A percentile compares a stretch with the other conserved stretches of the same genome.
phyloP scores from a whole-genome alignment of 2,329 filamentous ascomycete species.

The Calonectria hongkongensis region DNA sequence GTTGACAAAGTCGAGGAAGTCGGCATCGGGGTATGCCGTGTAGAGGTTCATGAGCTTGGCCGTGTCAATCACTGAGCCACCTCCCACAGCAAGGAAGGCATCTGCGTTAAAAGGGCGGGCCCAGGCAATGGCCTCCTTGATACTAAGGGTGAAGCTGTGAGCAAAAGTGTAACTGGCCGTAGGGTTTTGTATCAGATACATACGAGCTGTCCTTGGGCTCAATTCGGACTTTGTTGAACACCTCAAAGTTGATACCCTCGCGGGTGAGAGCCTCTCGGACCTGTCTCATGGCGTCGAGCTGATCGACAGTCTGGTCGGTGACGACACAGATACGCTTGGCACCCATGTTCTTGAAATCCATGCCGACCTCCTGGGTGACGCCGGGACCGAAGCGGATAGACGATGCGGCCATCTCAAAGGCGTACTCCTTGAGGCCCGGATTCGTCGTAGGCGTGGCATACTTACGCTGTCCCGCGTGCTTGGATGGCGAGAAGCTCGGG shows the following conservation, averaged over 20 bases:
- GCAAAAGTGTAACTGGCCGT: neutral
- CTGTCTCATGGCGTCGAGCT: constrained; percentile 92
- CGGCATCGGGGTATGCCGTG: constrained; percentile 90
- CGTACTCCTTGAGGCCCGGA: constrained; percentile 90
- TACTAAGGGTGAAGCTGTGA: constrained; percentile 66
- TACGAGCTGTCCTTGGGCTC: constrained; percentile 97
- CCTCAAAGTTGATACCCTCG: constrained; percentile 86
- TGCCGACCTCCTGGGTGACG: constrained; percentile 95
- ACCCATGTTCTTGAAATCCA: constrained; percentile 96
- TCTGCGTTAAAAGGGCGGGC: constrained; percentile 88
- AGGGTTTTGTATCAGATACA: constrained; percentile 56
- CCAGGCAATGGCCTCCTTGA: constrained; percentile 93
- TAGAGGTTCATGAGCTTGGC: constrained; percentile 99
- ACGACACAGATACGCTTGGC: constrained; percentile 92
- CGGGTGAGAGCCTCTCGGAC: constrained; percentile 85
- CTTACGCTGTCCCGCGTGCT: constrained; percentile 63
- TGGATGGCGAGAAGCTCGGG: constrained; percentile 72
- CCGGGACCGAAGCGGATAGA: constrained; percentile 96
- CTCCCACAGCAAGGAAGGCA: constrained; percentile 92
- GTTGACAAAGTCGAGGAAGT: constrained; percentile 98
- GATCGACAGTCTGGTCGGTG: constrained; percentile 88
- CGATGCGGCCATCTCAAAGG: constrained; percentile 98
- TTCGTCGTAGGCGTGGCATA: constrained; percentile 82
- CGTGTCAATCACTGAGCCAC: constrained; percentile 96
- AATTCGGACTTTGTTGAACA: constrained; percentile 87